A percentile compares a stretch with the other conserved stretches of the same genome.
Conservation (phyloP, 306 rosid species). For the Carpinus viminea region DNA sequence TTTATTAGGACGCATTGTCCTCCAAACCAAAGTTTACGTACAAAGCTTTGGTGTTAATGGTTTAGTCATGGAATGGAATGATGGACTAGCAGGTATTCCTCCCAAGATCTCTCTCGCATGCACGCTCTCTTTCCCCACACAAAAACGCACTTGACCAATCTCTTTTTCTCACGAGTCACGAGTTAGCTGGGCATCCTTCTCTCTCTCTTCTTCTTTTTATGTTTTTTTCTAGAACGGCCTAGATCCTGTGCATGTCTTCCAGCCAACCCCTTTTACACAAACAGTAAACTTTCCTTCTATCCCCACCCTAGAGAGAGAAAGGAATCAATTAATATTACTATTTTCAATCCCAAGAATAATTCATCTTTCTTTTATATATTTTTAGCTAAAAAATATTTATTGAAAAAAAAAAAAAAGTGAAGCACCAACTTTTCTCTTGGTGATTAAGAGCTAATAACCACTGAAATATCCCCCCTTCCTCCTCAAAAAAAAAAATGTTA, state of each 20-base stretch:
- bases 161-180: slow-evolving; percentile 38
- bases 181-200: slow-evolving; percentile 15
- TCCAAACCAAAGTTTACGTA: background rate
- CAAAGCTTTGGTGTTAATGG: background rate
- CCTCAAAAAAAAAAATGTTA: too few species aligned
- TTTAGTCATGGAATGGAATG: background rate
- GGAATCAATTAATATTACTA: slow-evolving; percentile 6
- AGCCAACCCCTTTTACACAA: slow-evolving; percentile 16
- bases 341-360: slow-evolving; percentile 36
- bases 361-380: background rate
- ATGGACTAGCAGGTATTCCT: background rate
- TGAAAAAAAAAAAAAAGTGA: background rate
- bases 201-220: background rate
- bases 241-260: slow-evolving; percentile 43
- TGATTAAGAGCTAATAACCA: too few species aligned
- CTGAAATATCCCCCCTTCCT: too few species aligned
- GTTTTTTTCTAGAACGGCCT: slow-evolving; percentile 9
- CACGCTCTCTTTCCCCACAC: background rate
- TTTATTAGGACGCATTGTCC: background rate
- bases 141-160: slow-evolving; percentile 29
- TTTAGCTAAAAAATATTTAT: background rate
- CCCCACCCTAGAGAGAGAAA: background rate
- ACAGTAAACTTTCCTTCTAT: background rate
- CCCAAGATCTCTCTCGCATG: background rate
- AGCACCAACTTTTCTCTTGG: too few species aligned